Percentiles rank a stretch among this genome's conserved stretches.
phyloP scores from a whole-genome alignment of 2,329 filamentous ascomycete genomes.

The Colletotrichum magnum region DNA sequence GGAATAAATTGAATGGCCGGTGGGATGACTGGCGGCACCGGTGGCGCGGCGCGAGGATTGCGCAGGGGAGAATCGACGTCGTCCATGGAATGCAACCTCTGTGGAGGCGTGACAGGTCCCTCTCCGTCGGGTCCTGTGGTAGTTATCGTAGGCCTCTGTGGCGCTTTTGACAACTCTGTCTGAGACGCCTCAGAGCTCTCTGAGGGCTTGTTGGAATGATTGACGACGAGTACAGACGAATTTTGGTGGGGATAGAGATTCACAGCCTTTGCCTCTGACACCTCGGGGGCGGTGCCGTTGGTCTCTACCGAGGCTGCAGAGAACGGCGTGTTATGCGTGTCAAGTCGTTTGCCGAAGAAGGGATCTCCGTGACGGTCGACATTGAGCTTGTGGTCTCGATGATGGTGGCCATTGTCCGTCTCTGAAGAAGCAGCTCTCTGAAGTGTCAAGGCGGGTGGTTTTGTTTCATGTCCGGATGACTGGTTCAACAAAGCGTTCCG shows the following conservation, averaged over 20 bases:
- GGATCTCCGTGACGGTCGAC: constrained; percentile 68
- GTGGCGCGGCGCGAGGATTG: constrained; percentile 71
- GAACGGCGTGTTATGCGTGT: constrained; percentile 73
- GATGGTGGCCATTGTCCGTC: constrained; percentile 49
- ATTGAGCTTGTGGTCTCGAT: constrained; percentile 51
- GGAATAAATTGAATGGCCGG: constrained; percentile 72
- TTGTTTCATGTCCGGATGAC: constrained; percentile 41
- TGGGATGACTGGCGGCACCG: constrained; percentile 63
- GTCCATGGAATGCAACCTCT: constrained; percentile 62
- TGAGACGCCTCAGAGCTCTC: constrained; percentile 57
- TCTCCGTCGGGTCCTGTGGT: constrained; percentile 55
- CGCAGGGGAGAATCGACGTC: constrained; percentile 73
- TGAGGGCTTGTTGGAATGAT: constrained; percentile 67
- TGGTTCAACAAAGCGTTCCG: constrained; percentile 59
- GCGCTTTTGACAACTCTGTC: constrained; percentile 44
- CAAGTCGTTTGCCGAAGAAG: constrained; percentile 66
- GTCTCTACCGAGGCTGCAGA: constrained; percentile 74
- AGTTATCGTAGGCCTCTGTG: constrained; percentile 54
- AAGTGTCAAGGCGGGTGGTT: constrained; percentile 48
- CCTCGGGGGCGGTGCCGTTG: constrained; percentile 72
- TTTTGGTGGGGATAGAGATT: constrained; percentile 76
- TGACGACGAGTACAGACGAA: constrained; percentile 72
- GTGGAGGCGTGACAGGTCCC: constrained; percentile 66
- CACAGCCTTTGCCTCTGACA: constrained; percentile 74
- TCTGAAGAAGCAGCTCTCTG: constrained; percentile 52